Conservation (phyloP, 139 green algal species). For the Gonium pectorale region DNA sequence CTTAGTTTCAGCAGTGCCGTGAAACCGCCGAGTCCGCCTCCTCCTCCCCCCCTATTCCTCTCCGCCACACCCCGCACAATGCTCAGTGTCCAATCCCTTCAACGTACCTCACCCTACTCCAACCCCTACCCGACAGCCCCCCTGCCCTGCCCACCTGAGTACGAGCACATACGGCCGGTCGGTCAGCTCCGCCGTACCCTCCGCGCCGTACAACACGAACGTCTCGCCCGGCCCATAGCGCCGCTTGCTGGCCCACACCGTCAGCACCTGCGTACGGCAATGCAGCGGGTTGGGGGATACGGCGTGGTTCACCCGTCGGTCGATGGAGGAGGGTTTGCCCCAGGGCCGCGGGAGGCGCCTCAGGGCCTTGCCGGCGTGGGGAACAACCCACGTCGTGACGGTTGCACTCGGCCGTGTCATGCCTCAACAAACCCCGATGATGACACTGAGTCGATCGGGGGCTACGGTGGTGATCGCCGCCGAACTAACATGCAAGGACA, state of each 20-base stretch:
- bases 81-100: too few species aligned
- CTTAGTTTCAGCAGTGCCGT: too few species aligned
- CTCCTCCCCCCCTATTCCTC: too few species aligned
- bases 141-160: constrained; percentile 4
- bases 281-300: background rate
- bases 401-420: background rate
- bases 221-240: background rate
- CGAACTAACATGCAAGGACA: too few species aligned
- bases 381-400: background rate
- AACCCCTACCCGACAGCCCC: background rate
- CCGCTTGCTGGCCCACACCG: constrained; percentile 10
- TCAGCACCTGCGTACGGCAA: background rate
- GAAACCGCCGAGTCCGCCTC: too few species aligned
- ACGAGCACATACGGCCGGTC: constrained; percentile 24
- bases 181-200: constrained; percentile 16
- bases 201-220: constrained; percentile 36
- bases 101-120: too few species aligned
- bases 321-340: too few species aligned
- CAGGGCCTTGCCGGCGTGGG: background rate
- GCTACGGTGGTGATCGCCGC: too few species aligned
- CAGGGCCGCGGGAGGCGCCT: background rate
- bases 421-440: background rate
- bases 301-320: too few species aligned
- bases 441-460: too few species aligned
- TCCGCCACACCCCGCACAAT: too few species aligned